These are phyloP conservation scores for Talaromyces marneffei DNA, from an alignment of 2,329 filamentous ascomycete genomes.

Conservation along the genomic window DNA sequence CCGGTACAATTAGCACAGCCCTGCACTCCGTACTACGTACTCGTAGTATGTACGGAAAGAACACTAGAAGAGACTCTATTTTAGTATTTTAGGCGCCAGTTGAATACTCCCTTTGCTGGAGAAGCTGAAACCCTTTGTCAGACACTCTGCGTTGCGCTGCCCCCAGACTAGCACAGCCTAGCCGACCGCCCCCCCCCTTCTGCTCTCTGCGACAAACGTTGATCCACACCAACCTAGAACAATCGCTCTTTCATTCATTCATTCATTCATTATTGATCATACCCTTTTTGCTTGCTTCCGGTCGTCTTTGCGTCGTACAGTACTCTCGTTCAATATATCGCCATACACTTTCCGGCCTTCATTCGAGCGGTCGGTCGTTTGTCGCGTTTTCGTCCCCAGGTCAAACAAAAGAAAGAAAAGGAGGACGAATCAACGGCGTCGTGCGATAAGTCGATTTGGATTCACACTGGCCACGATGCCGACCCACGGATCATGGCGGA, in stretches of 20 bases:
- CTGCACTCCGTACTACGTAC: too few species aligned
- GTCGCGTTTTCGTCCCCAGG: neutral
- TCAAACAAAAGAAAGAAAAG: neutral
- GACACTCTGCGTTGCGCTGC: neutral
- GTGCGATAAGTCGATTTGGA: neutral
- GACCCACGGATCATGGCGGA: conserved; percentile 8
- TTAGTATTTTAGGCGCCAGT: too few species aligned
- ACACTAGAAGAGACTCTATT: too few species aligned
- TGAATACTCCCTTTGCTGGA: too few species aligned
- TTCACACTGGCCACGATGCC: neutral
- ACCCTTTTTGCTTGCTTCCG: neutral
- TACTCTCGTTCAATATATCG: neutral
- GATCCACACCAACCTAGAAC: neutral
- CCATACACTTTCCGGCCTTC: neutral
- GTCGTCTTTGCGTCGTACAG: neutral
- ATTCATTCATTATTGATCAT: neutral
- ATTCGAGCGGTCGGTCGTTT: neutral
- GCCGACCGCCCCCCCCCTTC: neutral
- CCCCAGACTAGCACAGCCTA: neutral
- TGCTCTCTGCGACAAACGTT: neutral
- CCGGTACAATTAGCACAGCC: too few species aligned
- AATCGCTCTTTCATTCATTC: neutral
- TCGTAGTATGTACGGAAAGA: too few species aligned
- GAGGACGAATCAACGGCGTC: neutral
- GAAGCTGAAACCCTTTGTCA: neutral